Evolutionary conservation across 306 rosid genomes (phyloP).

Genomic region (Casuarina cunninghamiana): DNA sequence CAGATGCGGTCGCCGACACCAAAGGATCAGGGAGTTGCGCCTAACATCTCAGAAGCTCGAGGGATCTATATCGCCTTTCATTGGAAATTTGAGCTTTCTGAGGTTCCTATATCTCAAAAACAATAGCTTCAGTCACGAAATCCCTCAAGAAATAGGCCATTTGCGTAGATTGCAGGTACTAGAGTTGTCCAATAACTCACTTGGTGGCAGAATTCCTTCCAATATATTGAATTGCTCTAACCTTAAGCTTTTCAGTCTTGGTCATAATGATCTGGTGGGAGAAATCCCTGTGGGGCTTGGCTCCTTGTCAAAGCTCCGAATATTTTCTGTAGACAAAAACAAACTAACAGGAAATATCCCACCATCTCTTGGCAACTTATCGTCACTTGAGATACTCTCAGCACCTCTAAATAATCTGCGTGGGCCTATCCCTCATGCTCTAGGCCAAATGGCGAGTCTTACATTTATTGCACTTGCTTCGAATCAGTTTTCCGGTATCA

Average conservation of each 20-base stretch:
- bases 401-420: background rate
- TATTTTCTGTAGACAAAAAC: background rate
- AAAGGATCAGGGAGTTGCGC: background rate
- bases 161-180: background rate
- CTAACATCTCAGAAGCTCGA: background rate
- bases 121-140: too few relatives aligned
- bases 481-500: background rate
- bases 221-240: background rate
- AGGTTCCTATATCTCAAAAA: too few relatives aligned
- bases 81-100: background rate
- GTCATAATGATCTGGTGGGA: background rate
- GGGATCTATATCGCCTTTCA: background rate
- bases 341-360: background rate
- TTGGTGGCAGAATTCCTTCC: background rate
- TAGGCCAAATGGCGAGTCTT: background rate
- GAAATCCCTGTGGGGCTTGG: background rate
- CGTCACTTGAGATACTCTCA: background rate
- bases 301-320: background rate
- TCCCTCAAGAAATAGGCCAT: background rate
- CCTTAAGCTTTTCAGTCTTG: rapidly evolving
- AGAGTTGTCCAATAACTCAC: rapidly evolving
- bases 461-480: rapidly evolving
- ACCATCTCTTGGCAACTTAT: background rate
- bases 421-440: background rate
- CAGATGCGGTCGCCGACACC: background rate